phyloP scores from a whole-genome alignment of 371 early-diverging fungal genomes.

The Quaeritorhiza haematococci region DNA sequence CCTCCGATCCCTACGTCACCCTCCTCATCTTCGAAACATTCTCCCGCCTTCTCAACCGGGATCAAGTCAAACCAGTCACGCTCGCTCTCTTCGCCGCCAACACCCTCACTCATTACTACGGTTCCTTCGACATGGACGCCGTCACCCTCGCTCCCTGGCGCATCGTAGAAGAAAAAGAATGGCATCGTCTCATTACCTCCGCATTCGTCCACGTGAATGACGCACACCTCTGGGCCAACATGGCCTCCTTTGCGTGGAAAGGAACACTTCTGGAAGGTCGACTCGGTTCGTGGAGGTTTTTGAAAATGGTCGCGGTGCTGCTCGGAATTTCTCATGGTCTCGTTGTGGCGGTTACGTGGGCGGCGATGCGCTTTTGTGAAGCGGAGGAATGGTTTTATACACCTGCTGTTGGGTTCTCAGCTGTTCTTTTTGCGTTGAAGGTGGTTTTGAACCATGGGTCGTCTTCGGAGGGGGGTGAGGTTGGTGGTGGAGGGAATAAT shows the following conservation, averaged over 20 bases:
- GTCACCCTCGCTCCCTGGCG: neutral
- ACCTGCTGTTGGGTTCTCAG: neutral
- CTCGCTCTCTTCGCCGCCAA: neutral
- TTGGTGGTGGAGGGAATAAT: neutral
- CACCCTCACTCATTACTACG: neutral
- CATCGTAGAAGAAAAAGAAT: neutral
- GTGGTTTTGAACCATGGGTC: neutral
- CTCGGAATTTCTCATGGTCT: neutral
- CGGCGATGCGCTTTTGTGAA: no score
- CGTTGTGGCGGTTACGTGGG: neutral
- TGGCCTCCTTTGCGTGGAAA: neutral
- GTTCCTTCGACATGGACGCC: neutral
- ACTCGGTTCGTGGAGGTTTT: neutral
- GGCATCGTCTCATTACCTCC: neutral
- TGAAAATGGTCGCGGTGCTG: neutral
- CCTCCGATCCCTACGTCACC: neutral
- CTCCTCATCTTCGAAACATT: neutral
- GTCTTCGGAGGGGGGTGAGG: neutral
- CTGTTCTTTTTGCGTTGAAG: neutral
- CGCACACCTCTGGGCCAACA: neutral
- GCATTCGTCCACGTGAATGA: neutral
- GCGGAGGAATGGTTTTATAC: neutral
- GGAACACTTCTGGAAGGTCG: neutral
- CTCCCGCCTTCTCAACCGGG: neutral
- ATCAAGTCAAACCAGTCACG: neutral